Conservation (phyloP, 441 rosid genomes). For the Bruguiera hainesii region DNA sequence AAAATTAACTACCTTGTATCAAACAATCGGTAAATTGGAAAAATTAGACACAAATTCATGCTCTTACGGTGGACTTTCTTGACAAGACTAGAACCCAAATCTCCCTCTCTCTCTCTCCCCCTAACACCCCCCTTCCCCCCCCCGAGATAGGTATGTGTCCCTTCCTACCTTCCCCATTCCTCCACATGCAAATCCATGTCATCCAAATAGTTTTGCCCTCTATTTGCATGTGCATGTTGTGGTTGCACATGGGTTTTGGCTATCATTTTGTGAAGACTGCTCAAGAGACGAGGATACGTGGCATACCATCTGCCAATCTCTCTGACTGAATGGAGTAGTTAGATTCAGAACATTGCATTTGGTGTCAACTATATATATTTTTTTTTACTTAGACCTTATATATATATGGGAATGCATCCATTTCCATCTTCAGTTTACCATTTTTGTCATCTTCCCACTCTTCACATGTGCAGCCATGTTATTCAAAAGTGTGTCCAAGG, state of each 20-base stretch:
- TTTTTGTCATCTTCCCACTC: neutral
- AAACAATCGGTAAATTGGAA: neutral
- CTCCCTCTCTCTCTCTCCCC: neutral
- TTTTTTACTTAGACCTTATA: neutral
- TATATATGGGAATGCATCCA: neutral
- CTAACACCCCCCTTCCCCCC: neutral
- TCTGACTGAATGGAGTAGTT: too few species aligned
- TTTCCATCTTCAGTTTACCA: neutral
- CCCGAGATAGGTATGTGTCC: neutral
- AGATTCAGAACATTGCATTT: too few species aligned
- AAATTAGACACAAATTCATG: neutral
- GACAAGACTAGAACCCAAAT: conserved; percentile 19
- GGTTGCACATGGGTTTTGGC: conserved; percentile 31
- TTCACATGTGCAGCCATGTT: conserved; percentile 22
- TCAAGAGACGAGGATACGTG: conserved; percentile 2
- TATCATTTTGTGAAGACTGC: conserved; percentile 4
- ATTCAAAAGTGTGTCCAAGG: neutral
- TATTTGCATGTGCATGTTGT: conserved; percentile 32
- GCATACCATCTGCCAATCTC: neutral
- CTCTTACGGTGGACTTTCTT: neutral
- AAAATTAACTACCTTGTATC: neutral
- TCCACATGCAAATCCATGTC: conserved; percentile 37
- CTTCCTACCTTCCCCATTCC: conserved; percentile 22
- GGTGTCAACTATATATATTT: too few species aligned
- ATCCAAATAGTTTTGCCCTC: conserved; percentile 18